Evolutionary conservation across 2,329 filamentous ascomycete genomes (phyloP).

Genomic region (Remersonia thermophila): DNA sequence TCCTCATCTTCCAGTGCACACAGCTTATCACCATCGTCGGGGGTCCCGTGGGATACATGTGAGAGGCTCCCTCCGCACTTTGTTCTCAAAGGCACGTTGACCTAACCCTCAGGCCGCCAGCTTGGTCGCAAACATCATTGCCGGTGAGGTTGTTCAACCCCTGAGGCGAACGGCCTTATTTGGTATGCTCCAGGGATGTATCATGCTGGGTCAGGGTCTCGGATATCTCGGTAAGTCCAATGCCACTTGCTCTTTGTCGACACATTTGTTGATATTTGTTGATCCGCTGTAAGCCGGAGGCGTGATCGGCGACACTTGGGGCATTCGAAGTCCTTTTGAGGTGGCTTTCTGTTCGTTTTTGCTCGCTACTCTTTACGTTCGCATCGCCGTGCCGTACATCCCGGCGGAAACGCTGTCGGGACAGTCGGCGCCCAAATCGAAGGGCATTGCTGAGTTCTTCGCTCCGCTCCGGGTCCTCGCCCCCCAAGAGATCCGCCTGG

Average conservation of each 20-base stretch:
- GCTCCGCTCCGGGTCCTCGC: conserved; percentile 50
- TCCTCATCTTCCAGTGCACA: conserved; percentile 53
- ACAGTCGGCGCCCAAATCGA: conserved; percentile 19
- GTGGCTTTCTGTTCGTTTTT: conserved; percentile 47
- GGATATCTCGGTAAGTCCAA: conserved; percentile 43
- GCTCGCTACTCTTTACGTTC: conserved; percentile 30
- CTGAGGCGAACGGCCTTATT: conserved; percentile 50
- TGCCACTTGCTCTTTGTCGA: neutral
- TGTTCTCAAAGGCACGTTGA: neutral
- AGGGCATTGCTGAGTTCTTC: conserved; percentile 42
- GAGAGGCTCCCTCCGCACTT: no score
- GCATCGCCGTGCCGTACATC: conserved; percentile 36
- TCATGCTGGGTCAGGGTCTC: conserved; percentile 54
- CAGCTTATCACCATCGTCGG: conserved; percentile 58
- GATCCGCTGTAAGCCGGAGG: conserved; percentile 38
- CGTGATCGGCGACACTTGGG: conserved; percentile 48
- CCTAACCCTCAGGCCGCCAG: no score
- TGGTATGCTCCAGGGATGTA: conserved; percentile 51
- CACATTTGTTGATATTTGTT: neutral
- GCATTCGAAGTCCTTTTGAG: conserved; percentile 53
- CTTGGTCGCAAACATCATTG: conserved; percentile 55
- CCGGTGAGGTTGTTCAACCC: conserved; percentile 51
- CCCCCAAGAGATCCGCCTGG: conserved; percentile 41
- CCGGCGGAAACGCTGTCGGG: conserved; percentile 28
- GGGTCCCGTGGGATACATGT: conserved; percentile 56